Percentiles rank a stretch among this genome's conserved stretches.
phyloP scores from a whole-genome alignment of 2,329 filamentous ascomycete species.

The Fusarium euwallaceae region DNA sequence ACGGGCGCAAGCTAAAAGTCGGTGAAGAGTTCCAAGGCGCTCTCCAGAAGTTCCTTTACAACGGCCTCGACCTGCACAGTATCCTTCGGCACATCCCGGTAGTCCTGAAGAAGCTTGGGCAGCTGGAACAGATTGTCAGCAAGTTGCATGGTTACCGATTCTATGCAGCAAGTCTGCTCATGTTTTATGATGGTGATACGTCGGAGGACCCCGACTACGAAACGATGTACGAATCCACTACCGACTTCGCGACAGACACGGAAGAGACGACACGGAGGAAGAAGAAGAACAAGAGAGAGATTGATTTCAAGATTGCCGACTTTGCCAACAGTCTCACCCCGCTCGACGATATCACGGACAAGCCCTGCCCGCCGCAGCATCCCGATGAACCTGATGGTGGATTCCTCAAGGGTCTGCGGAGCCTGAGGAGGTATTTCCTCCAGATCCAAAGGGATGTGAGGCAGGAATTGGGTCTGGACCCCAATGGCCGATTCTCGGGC shows the following conservation, averaged over 20 bases:
- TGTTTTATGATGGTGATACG: conserved; percentile 93
- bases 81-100: conserved; percentile 89
- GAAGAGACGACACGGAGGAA: conserved; percentile 64
- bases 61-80: conserved; percentile 84
- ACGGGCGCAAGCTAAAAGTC: conserved; percentile 87
- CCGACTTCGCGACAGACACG: conserved; percentile 69
- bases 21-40: conserved; percentile 91
- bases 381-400: conserved; percentile 87
- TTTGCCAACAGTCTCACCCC: conserved; percentile 98
- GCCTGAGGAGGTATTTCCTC: conserved; percentile 85
- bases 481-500: conserved; percentile 45
- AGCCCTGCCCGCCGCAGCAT: conserved; percentile 83
- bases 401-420: conserved; percentile 87
- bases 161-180: conserved; percentile 93
- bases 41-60: conserved; percentile 89
- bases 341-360: conserved; percentile 75
- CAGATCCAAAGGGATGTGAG: conserved; percentile 85
- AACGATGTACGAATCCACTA: conserved; percentile 68
- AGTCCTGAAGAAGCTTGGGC: conserved; percentile 85
- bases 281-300: conserved; percentile 69
- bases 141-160: conserved; percentile 88
- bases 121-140: conserved; percentile 86
- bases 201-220: conserved; percentile 65
- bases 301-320: conserved; percentile 97
- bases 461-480: conserved; percentile 62